Conservation (phyloP, 2,329 filamentous ascomycete genomes). For the Pochonia chlamydosporia region DNA sequence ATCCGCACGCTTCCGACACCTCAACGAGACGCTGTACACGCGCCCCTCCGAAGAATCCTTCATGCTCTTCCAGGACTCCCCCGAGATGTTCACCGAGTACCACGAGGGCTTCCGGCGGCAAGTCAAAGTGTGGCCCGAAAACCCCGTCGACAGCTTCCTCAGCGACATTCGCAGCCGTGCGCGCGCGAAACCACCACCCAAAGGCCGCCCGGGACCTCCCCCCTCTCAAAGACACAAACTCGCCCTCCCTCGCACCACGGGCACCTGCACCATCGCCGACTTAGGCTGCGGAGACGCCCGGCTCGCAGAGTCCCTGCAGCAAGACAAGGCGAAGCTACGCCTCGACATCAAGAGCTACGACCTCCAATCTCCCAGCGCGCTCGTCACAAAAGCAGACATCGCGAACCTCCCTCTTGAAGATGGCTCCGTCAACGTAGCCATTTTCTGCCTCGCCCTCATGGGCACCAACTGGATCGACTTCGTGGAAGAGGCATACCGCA, state of each 20-base stretch:
- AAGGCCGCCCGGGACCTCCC: constrained; percentile 22
- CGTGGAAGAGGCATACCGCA: constrained; percentile 88
- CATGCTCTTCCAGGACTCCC: constrained; percentile 72
- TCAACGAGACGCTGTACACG: constrained; percentile 96
- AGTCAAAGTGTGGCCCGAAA: constrained; percentile 93
- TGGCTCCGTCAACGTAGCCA: constrained; percentile 73
- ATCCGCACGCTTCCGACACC: constrained; percentile 91
- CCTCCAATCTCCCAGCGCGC: constrained; percentile 67
- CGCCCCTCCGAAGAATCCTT: constrained; percentile 81
- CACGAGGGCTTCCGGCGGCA: constrained; percentile 94
- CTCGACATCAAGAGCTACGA: constrained; percentile 81
- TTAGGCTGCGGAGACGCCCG: constrained; percentile 89
- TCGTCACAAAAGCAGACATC: constrained; percentile 87
- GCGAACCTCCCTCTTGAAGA: constrained; percentile 72
- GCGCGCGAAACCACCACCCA: constrained; percentile 35
- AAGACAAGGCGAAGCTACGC: constrained; percentile 58
- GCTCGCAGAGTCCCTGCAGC: constrained; percentile 63
- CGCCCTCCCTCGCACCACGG: constrained; percentile 66
- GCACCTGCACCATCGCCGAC: constrained; percentile 76
- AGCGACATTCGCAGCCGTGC: constrained; percentile 63
- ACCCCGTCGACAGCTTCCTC: constrained; percentile 88
- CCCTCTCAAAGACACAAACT: constrained; percentile 21
- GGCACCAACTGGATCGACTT: constrained; percentile 98
- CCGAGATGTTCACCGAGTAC: constrained; percentile 94
- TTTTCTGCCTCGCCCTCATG: constrained; percentile 97